A percentile compares a stretch with the other conserved stretches of the same genome.
phyloP scores from a whole-genome alignment of 352 stramenopile genomes.

The Pythium scleroteichum region DNA sequence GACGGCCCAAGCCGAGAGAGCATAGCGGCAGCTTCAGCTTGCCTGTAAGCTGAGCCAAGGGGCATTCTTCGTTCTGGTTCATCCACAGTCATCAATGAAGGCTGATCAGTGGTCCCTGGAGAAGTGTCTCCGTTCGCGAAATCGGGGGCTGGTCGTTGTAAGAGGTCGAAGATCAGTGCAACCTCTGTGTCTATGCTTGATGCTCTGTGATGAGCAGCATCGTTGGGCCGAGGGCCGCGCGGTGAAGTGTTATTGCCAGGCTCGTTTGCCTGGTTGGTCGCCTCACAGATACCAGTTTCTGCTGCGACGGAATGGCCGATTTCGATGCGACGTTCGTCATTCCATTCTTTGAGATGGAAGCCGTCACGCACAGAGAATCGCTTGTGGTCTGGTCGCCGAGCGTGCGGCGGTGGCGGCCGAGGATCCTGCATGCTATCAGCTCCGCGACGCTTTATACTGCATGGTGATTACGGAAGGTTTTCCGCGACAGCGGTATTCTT shows the following conservation, averaged over 20 bases:
- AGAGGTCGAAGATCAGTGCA: constrained; percentile 29
- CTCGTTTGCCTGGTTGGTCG: constrained; percentile 16
- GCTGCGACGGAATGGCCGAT: constrained; percentile 43
- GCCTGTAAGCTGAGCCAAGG: constrained; percentile 2
- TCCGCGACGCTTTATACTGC: neutral
- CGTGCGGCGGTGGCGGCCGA: neutral
- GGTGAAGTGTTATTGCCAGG: neutral
- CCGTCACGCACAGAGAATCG: constrained; percentile 67
- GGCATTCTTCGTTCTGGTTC: neutral
- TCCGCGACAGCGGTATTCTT: neutral
- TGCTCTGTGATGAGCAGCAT: neutral
- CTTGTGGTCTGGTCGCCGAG: constrained; percentile 24
- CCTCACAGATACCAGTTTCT: neutral
- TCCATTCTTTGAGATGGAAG: constrained; percentile 66
- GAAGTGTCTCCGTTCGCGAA: neutral
- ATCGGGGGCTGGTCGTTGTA: constrained; percentile 20
- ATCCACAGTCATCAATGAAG: neutral
- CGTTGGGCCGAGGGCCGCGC: neutral
- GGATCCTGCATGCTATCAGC: neutral
- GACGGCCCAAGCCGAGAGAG: constrained; percentile 33
- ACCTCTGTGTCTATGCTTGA: constrained; percentile 22
- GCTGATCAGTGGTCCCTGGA: neutral
- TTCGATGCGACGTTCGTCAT: constrained; percentile 42
- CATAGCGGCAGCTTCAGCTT: constrained; percentile 26
- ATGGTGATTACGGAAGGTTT: neutral